phyloP scores from a whole-genome alignment of 352 stramenopile species.

The Globisporangium emineosum region DNA sequence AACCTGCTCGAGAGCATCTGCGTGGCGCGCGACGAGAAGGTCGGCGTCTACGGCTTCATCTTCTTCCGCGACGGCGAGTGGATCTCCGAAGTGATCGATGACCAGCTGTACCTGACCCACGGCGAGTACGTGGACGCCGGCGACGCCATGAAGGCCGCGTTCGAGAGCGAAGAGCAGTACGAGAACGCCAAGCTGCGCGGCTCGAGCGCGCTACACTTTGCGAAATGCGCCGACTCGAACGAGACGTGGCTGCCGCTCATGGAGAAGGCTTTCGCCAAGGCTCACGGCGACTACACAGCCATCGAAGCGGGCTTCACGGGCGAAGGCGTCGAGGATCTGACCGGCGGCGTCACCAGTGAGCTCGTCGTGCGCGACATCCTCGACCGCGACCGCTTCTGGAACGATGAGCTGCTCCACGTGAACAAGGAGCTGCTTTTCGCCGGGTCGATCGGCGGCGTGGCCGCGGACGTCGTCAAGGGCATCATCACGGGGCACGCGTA shows the following conservation, averaged over 20 bases:
- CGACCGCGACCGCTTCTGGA: slow-evolving; percentile 22
- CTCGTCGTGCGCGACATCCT: slow-evolving; percentile 13
- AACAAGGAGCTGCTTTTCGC: slow-evolving; percentile 42
- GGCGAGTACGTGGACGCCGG: slow-evolving; percentile 21
- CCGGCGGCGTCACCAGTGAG: slow-evolving; percentile 34
- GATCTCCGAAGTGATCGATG: slow-evolving; percentile 39
- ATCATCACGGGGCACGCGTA: slow-evolving; percentile 55
- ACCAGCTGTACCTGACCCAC: slow-evolving; percentile 35
- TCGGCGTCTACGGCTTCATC: slow-evolving; percentile 49
- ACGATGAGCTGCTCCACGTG: slow-evolving; percentile 24
- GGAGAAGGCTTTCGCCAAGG: slow-evolving; percentile 87
- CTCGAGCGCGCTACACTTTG: slow-evolving; percentile 35
- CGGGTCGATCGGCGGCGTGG: slow-evolving; percentile 16
- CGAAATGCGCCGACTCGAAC: slow-evolving; percentile 40
- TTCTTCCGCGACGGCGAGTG: slow-evolving; percentile 47
- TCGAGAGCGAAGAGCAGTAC: slow-evolving; percentile 26
- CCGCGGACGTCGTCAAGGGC: slow-evolving; percentile 15
- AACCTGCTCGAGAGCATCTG: slow-evolving; percentile 58
- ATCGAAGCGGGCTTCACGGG: slow-evolving; percentile 55
- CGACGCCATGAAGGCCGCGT: slow-evolving; percentile 19
- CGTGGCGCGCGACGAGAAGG: slow-evolving; percentile 34
- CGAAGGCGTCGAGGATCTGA: slow-evolving; percentile 43
- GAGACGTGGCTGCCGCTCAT: slow-evolving; percentile 80
- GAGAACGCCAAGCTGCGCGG: slow-evolving; percentile 22
- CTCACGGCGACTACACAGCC: slow-evolving; percentile 64